phyloP scores from a whole-genome alignment of 495 filamentous ascomycete species.

The Sabuloglossum arenarium region DNA sequence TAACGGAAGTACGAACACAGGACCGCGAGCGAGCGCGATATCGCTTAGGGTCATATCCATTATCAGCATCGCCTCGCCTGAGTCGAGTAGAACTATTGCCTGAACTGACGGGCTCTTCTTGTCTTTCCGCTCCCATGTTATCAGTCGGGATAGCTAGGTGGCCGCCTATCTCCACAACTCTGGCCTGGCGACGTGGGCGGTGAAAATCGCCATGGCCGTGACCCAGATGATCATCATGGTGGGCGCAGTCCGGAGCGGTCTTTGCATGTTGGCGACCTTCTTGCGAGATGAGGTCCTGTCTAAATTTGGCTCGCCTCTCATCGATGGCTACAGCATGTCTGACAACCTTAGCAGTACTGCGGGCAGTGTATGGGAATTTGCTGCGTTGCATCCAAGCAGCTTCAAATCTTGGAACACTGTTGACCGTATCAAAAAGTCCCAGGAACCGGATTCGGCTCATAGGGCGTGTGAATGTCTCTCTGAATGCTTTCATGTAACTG shows the following conservation, averaged over 20 bases:
- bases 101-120: background rate
- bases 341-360: conserved; percentile 47
- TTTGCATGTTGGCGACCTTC: conserved; percentile 8
- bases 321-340: background rate
- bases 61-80: background rate
- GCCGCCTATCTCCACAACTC: background rate
- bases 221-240: conserved; percentile 18
- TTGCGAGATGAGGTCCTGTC: conserved; percentile 49
- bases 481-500: conserved; percentile 60
- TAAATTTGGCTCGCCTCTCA: conserved; percentile 21
- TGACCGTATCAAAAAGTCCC: conserved; percentile 58
- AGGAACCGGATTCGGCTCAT: conserved; percentile 51
- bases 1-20: conserved; percentile 5
- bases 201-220: conserved; percentile 10
- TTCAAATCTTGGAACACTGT: conserved; percentile 66
- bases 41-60: conserved; percentile 6
- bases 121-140: background rate
- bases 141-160: background rate
- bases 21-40: conserved; percentile 24
- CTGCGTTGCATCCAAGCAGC: conserved; percentile 67
- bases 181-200: conserved; percentile 17
- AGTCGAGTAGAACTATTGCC: background rate
- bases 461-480: conserved; percentile 66
- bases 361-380: conserved; percentile 66
- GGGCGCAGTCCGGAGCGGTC: conserved; percentile 15